Percentiles rank a stretch among this genome's conserved stretches.
Conservation (phyloP, 495 filamentous ascomycete genomes). For the Saxophila tyrrhenica region DNA sequence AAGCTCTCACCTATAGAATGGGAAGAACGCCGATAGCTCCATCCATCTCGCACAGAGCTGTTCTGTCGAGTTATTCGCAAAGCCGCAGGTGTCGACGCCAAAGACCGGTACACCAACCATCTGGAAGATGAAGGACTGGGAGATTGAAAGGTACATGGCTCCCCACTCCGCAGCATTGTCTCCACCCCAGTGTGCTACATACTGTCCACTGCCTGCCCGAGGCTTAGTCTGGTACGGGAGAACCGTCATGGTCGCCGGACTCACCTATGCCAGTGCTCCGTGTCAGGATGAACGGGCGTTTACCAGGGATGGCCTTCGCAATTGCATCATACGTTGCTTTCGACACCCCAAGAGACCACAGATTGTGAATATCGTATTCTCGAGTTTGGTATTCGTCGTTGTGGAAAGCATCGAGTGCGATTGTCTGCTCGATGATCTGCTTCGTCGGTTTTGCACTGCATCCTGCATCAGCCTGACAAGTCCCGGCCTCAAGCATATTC, state of each 20-base stretch:
- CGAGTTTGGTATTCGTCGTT: slow-evolving; percentile 16
- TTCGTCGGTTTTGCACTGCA: background rate
- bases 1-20: slow-evolving; percentile 35
- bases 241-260: too few species aligned
- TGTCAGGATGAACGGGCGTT: slow-evolving; percentile 14
- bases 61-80: slow-evolving; percentile 54
- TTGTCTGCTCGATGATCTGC: slow-evolving; percentile 1
- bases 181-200: slow-evolving; percentile 63
- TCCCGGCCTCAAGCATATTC: too few species aligned
- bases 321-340: background rate
- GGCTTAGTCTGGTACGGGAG: slow-evolving; percentile 9
- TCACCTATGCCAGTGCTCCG: slow-evolving; percentile 13
- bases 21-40: slow-evolving; percentile 76
- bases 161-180: slow-evolving; percentile 47
- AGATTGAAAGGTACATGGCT: slow-evolving; percentile 21
- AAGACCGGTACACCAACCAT: slow-evolving; percentile 83
- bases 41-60: slow-evolving; percentile 82
- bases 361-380: slow-evolving; percentile 15
- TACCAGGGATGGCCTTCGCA: slow-evolving; percentile 7
- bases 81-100: slow-evolving; percentile 68
- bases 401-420: slow-evolving; percentile 19
- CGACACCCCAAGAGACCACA: background rate
- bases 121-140: slow-evolving; percentile 66
- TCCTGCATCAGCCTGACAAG: background rate
- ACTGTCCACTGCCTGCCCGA: background rate